Evolutionary conservation across 2,329 filamentous ascomycete species (phyloP), one percentile per base, ranked within the genome.

Genomic region (Fusarium gaditjirri): DNA sequence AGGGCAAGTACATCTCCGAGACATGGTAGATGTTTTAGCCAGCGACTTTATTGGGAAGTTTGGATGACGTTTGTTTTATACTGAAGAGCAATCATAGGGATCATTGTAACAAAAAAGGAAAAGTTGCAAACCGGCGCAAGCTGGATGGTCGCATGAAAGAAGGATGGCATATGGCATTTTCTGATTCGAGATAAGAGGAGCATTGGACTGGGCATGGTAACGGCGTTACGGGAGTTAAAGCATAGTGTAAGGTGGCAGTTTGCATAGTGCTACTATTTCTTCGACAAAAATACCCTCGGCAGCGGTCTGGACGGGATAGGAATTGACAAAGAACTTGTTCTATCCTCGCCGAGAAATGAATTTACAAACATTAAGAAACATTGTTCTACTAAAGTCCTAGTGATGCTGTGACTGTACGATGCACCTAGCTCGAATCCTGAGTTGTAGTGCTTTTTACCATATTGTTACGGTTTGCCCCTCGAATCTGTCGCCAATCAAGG

Each of bases 1-100:
- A 91, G 31, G 95, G 95, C 8, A 95, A 98, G 84, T 99, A 98
- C 81, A 97, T 98, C 86, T 94, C 95, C 65, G 95, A 92, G 84
- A 91, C 90, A 10, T 92, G 90, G 90, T 91, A 77, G 77, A 66
- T 49, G 12, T 8, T 14, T 9, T 19, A 8, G 12, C 21, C 31
- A 12, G 25, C 17, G 6, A 25, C 13, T 35, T 11, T 25, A 56
- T 27, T 23, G 25, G 44, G 39, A 23, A 23, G 23, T 39, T 33
- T 65, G 52, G 47, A 43, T 23, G 38, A 55, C 41, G 19, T 31
- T 58, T 55, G 41, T 27, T 49, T n/a, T 29, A 39, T 38, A 41
- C 41, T 43, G 49, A 50, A 42, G 65, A 68, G n/a, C 29, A 41
- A 47, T 41, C 27, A 44, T 53, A 21, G 23, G 17, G 29, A 36